phyloP scores from a whole-genome alignment of 1,284 basidiomycete species.

The Sphaerobolus stellatus region DNA sequence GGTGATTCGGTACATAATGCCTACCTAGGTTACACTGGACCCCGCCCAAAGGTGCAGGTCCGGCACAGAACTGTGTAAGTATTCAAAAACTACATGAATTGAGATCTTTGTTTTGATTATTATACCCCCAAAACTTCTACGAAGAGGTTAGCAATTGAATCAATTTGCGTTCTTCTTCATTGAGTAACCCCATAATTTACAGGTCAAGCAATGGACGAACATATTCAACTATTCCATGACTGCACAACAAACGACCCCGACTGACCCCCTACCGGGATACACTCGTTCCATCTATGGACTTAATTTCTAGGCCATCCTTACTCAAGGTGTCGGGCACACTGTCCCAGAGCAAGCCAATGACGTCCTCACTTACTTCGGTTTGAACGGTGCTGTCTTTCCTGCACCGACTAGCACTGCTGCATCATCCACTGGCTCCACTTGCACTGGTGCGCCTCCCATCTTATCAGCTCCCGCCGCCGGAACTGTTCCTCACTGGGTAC shows the following conservation, averaged over 20 bases:
- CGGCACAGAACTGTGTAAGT: conserved; percentile 17
- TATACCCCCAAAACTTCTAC: conserved; percentile 48
- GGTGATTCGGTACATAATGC: conserved; percentile 15
- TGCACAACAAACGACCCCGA: conserved; percentile 37
- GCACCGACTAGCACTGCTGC: not conserved
- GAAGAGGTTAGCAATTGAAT: conserved; percentile 39
- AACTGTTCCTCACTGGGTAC: not conserved
- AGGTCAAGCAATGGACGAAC: conserved; percentile 50
- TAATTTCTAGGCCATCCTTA: conserved; percentile 9
- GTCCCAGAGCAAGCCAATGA: conserved; percentile 3
- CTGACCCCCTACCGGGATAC: conserved; percentile 42
- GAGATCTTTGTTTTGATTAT: no score
- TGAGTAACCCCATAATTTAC: no score
- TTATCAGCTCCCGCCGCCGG: not conserved
- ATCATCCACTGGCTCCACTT: not conserved
- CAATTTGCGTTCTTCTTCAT: no score
- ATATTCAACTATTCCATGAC: conserved; percentile 44
- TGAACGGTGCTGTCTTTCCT: not conserved
- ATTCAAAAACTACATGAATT: no score
- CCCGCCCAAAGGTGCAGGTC: conserved; percentile 18
- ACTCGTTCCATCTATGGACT: conserved; percentile 25
- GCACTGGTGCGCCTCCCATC: not conserved
- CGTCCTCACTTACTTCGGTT: not conserved
- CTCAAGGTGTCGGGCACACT: conserved; percentile 9
- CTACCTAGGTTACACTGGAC: conserved; percentile 19